These are phyloP conservation scores for Phytopythium ostracodes DNA, from an alignment of 352 stramenopile species.

Conservation along the genomic window DNA sequence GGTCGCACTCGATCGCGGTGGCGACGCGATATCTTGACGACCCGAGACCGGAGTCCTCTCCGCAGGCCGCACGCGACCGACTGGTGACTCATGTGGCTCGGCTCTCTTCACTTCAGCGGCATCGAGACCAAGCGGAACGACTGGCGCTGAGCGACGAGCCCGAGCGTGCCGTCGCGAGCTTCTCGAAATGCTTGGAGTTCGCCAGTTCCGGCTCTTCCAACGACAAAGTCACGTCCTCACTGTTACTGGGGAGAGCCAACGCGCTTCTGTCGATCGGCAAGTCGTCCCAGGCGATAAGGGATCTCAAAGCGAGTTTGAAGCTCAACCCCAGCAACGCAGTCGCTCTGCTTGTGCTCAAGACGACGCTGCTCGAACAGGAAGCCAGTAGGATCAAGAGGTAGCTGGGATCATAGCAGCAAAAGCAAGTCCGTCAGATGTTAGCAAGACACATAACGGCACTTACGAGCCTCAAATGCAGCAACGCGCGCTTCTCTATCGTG, in stretches of 20 bases:
- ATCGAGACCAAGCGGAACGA: slow-evolving; percentile 20
- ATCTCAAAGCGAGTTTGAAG: slow-evolving; percentile 15
- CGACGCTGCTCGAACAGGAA: slow-evolving; percentile 15
- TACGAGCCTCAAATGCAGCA: not conserved
- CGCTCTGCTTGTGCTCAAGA: slow-evolving; percentile 15
- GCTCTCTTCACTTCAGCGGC: slow-evolving; percentile 11
- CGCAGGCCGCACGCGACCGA: not conserved
- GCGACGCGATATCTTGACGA: slow-evolving; percentile 5
- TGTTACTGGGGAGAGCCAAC: slow-evolving; percentile 22
- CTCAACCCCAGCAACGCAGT: slow-evolving; percentile 18
- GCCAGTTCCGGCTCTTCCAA: not conserved
- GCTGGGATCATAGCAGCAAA: slow-evolving; percentile 6
- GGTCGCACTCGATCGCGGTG: slow-evolving; percentile 17
- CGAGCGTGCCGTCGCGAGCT: slow-evolving; percentile 15
- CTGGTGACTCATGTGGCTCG: slow-evolving; percentile 11
- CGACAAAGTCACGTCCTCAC: slow-evolving; percentile 11
- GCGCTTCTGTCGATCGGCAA: slow-evolving; percentile 13
- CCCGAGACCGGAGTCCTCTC: not conserved
- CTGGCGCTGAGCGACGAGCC: slow-evolving; percentile 8
- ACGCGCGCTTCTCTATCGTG: not conserved
- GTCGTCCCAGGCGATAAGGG: slow-evolving; percentile 10
- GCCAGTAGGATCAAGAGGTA: slow-evolving; percentile 11
- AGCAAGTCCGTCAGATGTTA: not conserved
- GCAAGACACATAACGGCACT: not conserved
- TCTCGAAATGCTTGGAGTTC: slow-evolving; percentile 19